phyloP scores from a whole-genome alignment of 441 rosid genomes.

The Mallotus repandus region DNA sequence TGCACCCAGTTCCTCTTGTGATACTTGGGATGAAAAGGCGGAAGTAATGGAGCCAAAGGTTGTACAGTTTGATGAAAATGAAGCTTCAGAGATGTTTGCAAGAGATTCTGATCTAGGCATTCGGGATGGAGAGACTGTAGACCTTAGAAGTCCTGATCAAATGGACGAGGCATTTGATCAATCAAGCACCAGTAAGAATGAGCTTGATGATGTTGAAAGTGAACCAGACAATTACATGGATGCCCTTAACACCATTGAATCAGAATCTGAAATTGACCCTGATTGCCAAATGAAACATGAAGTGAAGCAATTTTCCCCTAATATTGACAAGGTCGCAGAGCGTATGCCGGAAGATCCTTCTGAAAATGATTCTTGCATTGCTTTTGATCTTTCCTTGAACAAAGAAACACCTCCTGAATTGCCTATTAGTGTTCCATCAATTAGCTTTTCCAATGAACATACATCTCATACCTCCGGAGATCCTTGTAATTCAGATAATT shows the following conservation, averaged over 20 bases:
- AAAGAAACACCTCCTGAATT: conserved; percentile 23
- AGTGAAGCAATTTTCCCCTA: conserved; percentile 35
- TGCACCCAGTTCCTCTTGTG: conserved; percentile 46
- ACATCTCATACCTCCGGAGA: conserved; percentile 29
- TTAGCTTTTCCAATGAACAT: conserved; percentile 30
- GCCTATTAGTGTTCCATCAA: conserved; percentile 28
- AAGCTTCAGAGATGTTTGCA: conserved; percentile 32
- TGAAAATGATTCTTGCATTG: conserved; percentile 19
- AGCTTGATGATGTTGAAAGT: conserved; percentile 62
- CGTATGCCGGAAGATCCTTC: conserved; percentile 23
- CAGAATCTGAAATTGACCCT: conserved; percentile 70
- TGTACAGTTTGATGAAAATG: conserved; percentile 30
- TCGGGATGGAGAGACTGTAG: conserved; percentile 25
- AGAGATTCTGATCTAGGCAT: conserved; percentile 29
- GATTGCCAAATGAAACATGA: conserved; percentile 53
- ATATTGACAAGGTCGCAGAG: conserved; percentile 24
- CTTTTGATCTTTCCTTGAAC: conserved; percentile 24
- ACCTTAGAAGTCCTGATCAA: conserved; percentile 28
- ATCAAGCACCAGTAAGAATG: conserved; percentile 33
- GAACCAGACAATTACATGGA: conserved; percentile 76
- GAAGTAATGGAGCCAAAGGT: conserved; percentile 49
- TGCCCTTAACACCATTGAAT: conserved; percentile 83
- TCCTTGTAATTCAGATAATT: conserved; percentile 36
- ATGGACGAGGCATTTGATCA: conserved; percentile 30
- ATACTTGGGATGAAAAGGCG: conserved; percentile 83